Conservation (phyloP, 176 grass and related monocot genomes). For the Oryza australiensis region DNA sequence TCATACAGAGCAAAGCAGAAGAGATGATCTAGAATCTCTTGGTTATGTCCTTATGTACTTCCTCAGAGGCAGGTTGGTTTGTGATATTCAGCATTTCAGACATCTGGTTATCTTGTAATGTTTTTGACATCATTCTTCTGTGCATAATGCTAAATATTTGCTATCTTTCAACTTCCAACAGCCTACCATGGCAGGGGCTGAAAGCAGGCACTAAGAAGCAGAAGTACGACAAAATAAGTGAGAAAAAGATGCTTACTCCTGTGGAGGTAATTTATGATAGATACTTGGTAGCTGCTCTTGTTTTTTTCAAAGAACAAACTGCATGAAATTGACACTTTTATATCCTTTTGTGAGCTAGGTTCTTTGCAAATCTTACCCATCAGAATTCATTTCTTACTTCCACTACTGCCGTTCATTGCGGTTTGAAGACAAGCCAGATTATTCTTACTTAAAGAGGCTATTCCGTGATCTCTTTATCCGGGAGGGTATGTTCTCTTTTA, state of each 20-base stretch:
- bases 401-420: constrained; percentile 79
- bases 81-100: background rate
- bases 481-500: constrained; percentile 43
- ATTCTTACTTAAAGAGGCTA: constrained; percentile 70
- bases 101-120: constrained; percentile 9
- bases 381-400: constrained; percentile 78
- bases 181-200: constrained; percentile 81
- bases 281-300: background rate
- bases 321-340: constrained; percentile 10
- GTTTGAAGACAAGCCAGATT: constrained; percentile 88
- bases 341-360: constrained; percentile 41
- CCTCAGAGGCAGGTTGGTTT: constrained; percentile 74
- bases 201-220: constrained; percentile 89
- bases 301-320: background rate
- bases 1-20: constrained; percentile 78
- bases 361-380: constrained; percentile 81
- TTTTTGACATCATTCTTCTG: background rate
- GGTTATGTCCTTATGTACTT: constrained; percentile 92
- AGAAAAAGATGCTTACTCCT: constrained; percentile 86
- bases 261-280: constrained; percentile 55
- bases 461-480: constrained; percentile 79
- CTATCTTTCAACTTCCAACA: constrained; percentile 35
- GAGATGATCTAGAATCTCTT: constrained; percentile 85
- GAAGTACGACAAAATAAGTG: constrained; percentile 87
- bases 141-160: background rate